Evolutionary conservation across 2,329 filamentous ascomycete species (phyloP), one percentile per base, ranked within the genome.

Genomic region (Aureobasidium vineae): DNA sequence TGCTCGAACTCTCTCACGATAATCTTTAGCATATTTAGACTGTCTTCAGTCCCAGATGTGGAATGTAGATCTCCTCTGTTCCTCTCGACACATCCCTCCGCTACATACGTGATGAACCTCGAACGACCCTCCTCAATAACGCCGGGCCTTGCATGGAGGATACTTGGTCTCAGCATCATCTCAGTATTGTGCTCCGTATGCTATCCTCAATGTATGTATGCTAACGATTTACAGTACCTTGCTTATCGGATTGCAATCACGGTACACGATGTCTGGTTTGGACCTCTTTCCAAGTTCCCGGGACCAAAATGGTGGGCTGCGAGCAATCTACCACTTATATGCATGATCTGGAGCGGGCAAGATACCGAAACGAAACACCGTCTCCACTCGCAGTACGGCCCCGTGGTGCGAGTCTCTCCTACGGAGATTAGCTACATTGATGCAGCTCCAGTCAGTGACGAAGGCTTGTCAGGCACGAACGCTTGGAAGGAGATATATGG

Each of bases 351-450:
- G 56, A 60, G 26, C 15, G 70, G 70, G 36, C 31, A 63, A 26
- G 65, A 70, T 47, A 66, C 61, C 28, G 31, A 43, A 54, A 61
- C 50, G 54, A 65, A 67, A 66, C 66, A 54, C 3, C 52, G 67
- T 21, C 71, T 81, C 16, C 79, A 81, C 70, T 69, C 73, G 6
- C 68, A 72, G 47, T 81, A 81, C 68, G 82, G 82, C 5, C 74
- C 75, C 1, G 76, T 83, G 1, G 81, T 84, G 10, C 79, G 82
- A 11, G 73, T 82, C 49, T 77, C 76, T 4, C 81, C 82, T 2
- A 75, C 81, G 66, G 80, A 83, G 69, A 76, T 84, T 3, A 78
- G 80, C 1, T 84, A 81, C 70, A 77, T 73, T 50, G 70, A 74
- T 7, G 66, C 74, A 2, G 72, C 71, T 13, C 10, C 33, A 0